Base-by-base conservation (phyloP, 1,139 yeast species). In the Blastobotrys arbuscula region DNA sequence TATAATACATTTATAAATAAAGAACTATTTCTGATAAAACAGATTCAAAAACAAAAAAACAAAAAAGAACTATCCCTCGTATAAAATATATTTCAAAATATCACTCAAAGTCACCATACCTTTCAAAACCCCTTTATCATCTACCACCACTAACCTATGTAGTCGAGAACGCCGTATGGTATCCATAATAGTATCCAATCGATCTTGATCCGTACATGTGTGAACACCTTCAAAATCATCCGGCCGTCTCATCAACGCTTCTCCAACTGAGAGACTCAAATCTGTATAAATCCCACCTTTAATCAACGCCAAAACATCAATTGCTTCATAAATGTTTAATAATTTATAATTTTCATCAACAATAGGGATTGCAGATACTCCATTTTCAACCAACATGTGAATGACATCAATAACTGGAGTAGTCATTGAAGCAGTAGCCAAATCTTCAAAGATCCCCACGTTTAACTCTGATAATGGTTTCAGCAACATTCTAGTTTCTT, bases 211-310 rank as follows among this genome's bases (percentile, higher is more conserved):
- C 0, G 97, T 89, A 69, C 98, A 94, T 0, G 97, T 92, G 67
- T 90, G 90, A 15, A 94, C 98, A 51, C 99, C 98, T 67, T 92
- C 98, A 62, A 92, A 94, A 65, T 92, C 97, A 59, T 90, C 97
- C 8, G 96, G 84, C 63, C 98, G 79, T 66, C 96, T 79, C 79
- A 92, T 81, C 50, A 94, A 74, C 0, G 98, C 98, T 65, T 92
- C 97, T 2, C 98, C 99, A 9, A 94, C 97, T 51, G 94, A 84
- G 57, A 94, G 73, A 42, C 90, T 86, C 55, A 92, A 73, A 66
- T 92, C 98, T 37, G 90, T 87, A 63, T 90, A 89, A 63, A 88
- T 83, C 2, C 97, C 97, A 38, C 97, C 96, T 66, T 90, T 92
- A 51, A 92, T 90, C 59, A 94, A 73, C 0, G 96, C 88, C 58